phyloP scores from a whole-genome alignment of 805 yeast genomes.

The Pichia thaimueangensis region DNA sequence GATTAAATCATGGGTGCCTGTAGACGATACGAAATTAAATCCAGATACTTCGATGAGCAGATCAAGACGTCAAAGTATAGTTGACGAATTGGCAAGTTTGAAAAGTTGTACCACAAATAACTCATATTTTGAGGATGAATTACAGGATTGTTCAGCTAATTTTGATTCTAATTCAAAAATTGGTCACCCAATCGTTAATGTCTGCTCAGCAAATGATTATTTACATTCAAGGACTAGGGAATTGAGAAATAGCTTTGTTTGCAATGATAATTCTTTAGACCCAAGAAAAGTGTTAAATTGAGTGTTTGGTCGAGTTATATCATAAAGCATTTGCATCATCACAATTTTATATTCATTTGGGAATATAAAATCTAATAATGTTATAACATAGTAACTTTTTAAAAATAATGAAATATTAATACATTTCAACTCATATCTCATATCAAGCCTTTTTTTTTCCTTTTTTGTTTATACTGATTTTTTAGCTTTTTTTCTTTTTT shows the following conservation, averaged over 20 bases:
- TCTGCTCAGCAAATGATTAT: slow-evolving; percentile 25
- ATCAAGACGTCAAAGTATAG: slow-evolving; percentile 9
- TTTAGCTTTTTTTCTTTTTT: too few relatives aligned
- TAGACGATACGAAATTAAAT: not conserved
- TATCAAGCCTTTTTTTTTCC: too few relatives aligned
- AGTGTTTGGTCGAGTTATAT: too few relatives aligned
- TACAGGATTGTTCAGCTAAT: slow-evolving; percentile 6
- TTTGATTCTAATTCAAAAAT: not conserved
- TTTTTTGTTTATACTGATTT: too few relatives aligned
- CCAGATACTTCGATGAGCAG: not conserved
- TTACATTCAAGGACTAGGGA: slow-evolving; percentile 19
- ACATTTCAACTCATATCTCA: too few relatives aligned
- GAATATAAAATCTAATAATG: too few relatives aligned
- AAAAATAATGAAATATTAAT: too few relatives aligned
- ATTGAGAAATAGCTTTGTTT: slow-evolving; percentile 12
- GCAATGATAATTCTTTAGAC: not conserved
- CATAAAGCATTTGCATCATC: too few relatives aligned
- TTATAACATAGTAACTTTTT: too few relatives aligned
- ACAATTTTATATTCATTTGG: too few relatives aligned
- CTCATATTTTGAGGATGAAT: slow-evolving; percentile 21
- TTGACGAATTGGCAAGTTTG: slow-evolving; percentile 15
- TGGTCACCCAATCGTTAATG: slow-evolving; percentile 17
- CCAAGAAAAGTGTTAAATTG: not conserved
- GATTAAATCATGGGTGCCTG: slow-evolving; percentile 14
- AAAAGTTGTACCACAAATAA: slow-evolving; percentile 15